Evolutionary conservation across 805 yeast species (phyloP).

Genomic region (Pichia nakasei): DNA sequence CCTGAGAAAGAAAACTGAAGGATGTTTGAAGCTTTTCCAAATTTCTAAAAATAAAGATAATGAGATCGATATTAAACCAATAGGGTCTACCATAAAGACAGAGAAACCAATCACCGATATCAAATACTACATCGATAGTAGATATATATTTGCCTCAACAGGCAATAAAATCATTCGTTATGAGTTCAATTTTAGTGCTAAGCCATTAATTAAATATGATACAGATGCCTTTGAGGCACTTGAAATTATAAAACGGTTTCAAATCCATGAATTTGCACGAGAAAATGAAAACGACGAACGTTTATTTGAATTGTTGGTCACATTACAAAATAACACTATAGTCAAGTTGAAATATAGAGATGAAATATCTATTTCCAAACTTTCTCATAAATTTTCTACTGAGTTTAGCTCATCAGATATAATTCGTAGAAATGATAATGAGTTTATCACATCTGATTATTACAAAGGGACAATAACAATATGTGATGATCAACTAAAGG

Average conservation of each 20-base stretch:
- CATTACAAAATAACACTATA: slow-evolving; percentile 14
- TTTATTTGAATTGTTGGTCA: background rate
- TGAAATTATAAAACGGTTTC: too few species aligned
- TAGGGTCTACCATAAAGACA: slow-evolving; percentile 15
- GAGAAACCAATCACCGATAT: slow-evolving; percentile 18
- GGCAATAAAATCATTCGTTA: background rate
- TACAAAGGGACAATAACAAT: slow-evolving; percentile 17
- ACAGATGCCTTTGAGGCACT: too few species aligned
- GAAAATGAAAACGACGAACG: background rate
- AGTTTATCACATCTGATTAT: background rate
- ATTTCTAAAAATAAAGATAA: slow-evolving; percentile 12
- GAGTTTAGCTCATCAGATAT: slow-evolving; percentile 9
- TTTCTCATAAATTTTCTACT: background rate
- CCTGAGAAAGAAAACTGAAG: slow-evolving; percentile 11
- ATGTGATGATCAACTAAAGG: background rate
- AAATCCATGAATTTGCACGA: too few species aligned
- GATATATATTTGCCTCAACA: background rate
- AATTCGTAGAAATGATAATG: background rate
- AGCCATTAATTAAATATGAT: too few species aligned
- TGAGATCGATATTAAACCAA: slow-evolving; percentile 9
- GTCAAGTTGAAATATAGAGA: background rate
- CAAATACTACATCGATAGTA: background rate
- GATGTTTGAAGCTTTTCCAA: slow-evolving; percentile 23
- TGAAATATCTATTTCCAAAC: background rate
- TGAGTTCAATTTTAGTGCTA: too few species aligned